Evolutionary conservation across 73 alveolate species (phyloP), one percentile per base, ranked within the genome.

Genomic region (Paramecium tetraurelia): DNA sequence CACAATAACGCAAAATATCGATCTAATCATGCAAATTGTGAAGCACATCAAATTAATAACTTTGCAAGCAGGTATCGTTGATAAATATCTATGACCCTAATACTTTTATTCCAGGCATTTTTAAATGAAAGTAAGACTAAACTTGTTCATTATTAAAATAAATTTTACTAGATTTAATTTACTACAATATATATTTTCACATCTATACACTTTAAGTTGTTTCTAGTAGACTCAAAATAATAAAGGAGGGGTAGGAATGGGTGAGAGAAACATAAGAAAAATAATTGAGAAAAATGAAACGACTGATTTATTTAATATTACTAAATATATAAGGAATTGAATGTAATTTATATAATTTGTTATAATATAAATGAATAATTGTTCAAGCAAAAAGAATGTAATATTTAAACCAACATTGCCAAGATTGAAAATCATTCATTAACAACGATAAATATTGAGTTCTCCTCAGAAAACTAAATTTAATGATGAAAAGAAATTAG

Each of bases 401-500:
- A 46, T 46, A 10, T 53, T 53, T 63, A 63, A 63, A 11, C 84
- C 84, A 27, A 7, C 11, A 3, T 33, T 63, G 14, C 84, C 84
- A 7, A 27, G n/a, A 63, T 33, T 63, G 12, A 63, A 63, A 63
- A 63, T 63, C 22, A 10, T 24, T 11, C 27, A 12, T 31, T 9
- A 63, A 8, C n/a, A 46, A 31, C 11, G n/a, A 31, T 14, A 27
- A 31, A 11, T 63, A 12, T 4, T 33, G 12, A 31, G 10, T 33
- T 63, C 84, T 3, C 46, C 84, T 7, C 21, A 63, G 12, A 63
- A 24, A 63, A 27, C 84, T 7, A 63, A 63, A n/a, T 63, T 63
- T 33, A 63, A 63, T 75, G 87, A 75, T 75, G 87, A 75, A 38
- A 35, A 38, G 18, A 75, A 75, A 75, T 41, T 75, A 36, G 87